phyloP scores from a whole-genome alignment of 805 yeast species.

The Suhomyces emberorum region DNA sequence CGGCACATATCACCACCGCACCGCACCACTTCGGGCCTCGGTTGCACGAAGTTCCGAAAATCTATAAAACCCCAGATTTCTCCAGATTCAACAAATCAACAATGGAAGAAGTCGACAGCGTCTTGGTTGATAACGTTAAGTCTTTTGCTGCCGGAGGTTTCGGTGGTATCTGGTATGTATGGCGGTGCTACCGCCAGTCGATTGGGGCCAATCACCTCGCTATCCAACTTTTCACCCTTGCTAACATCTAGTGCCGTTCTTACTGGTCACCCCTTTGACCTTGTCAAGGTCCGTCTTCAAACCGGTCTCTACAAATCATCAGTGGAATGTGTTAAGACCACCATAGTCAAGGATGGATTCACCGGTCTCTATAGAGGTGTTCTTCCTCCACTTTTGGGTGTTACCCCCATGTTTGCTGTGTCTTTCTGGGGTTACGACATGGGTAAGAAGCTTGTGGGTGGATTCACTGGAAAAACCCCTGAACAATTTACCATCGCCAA shows the following conservation, averaged over 20 bases:
- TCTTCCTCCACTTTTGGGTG: conserved; percentile 90
- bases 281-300: conserved; percentile 87
- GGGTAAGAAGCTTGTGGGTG: conserved; percentile 73
- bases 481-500: conserved; percentile 58
- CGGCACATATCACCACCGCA: too few species aligned
- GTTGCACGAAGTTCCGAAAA: not conserved
- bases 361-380: conserved; percentile 90
- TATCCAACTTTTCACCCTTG: too few species aligned
- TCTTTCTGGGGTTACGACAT: conserved; percentile 98
- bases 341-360: conserved; percentile 71
- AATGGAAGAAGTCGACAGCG: conserved; percentile 46
- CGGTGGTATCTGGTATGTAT: conserved; percentile 69
- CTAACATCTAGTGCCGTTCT: conserved; percentile 86
- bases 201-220: not conserved
- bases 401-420: conserved; percentile 97
- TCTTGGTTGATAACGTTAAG: conserved; percentile 71
- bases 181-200: not conserved
- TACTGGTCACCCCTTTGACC: conserved; percentile 95
- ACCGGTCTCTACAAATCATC: conserved; percentile 70
- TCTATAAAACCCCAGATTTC: conserved; percentile 5
- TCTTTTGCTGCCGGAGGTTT: conserved; percentile 92
- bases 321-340: conserved; percentile 62
- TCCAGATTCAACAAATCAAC: not conserved
- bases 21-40: conserved; percentile 2
- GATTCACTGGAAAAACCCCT: conserved; percentile 35